phyloP scores from a whole-genome alignment of 108 stramenopile species.

The Nitzschia sp. region DNA sequence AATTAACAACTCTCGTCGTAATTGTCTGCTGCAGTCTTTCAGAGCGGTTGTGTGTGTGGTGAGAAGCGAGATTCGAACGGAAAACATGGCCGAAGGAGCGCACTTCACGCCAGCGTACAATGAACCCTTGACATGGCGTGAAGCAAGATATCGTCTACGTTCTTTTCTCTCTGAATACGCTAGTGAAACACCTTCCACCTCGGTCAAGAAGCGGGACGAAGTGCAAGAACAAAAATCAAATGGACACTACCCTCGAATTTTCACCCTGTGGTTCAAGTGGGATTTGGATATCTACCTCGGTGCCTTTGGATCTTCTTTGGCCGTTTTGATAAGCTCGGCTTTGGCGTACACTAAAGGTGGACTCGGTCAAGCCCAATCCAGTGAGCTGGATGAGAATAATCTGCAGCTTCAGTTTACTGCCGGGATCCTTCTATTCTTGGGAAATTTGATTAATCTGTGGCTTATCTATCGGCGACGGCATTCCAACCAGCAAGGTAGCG shows the following conservation, averaged over 20 bases:
- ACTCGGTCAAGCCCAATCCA: background rate
- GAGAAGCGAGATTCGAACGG: too few species aligned
- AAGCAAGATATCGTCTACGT: constrained; percentile 41
- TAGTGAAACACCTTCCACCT: constrained; percentile 8
- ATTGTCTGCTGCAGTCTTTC: too few species aligned
- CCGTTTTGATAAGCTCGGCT: constrained; percentile 35
- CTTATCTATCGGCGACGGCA: constrained; percentile 32
- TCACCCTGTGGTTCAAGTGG: constrained; percentile 19
- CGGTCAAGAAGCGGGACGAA: background rate
- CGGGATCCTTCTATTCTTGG: constrained; percentile 28
- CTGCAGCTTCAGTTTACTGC: constrained; percentile 37
- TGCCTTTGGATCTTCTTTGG: constrained; percentile 33
- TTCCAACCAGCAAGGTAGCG: constrained; percentile 33
- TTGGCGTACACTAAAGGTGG: constrained; percentile 5
- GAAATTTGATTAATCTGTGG: constrained; percentile 34
- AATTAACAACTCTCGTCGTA: too few species aligned
- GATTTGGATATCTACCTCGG: constrained; percentile 47
- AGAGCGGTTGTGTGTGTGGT: too few species aligned
- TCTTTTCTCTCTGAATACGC: constrained; percentile 31
- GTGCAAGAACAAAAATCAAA: background rate
- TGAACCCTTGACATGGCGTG: constrained; percentile 42
- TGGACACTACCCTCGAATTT: background rate
- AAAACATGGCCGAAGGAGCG: too few species aligned
- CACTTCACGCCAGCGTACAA: too few species aligned
- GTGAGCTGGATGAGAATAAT: background rate